Evolutionary conservation across 345 rosid genomes (phyloP).

Genomic region (Acer campestre): DNA sequence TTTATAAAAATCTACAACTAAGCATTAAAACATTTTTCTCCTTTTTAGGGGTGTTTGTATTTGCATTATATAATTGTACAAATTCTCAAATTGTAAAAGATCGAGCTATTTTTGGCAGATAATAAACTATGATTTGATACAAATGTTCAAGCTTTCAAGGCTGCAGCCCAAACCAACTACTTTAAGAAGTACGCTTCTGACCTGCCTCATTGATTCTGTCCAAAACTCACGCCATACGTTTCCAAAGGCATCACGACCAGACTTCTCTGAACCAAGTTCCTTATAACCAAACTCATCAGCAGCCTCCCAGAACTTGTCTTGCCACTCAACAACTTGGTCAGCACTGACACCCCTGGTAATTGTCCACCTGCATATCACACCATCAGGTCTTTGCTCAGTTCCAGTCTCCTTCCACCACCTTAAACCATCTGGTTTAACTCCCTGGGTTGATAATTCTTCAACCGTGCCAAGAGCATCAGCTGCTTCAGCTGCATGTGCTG

Average conservation of each 20-base stretch:
- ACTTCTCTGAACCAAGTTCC: constrained; percentile 97
- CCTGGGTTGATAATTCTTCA: constrained; percentile 44
- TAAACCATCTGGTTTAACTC: constrained; percentile 59
- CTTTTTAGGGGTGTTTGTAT: neutral
- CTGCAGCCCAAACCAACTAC: neutral
- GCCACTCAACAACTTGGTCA: constrained; percentile 83
- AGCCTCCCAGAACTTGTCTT: constrained; percentile 98
- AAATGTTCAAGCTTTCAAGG: neutral
- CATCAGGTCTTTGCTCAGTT: constrained; percentile 70
- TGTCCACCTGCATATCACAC: constrained; percentile 91
- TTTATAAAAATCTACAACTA: neutral
- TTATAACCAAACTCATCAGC: constrained; percentile 83
- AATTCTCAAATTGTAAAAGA: constrained; percentile 2
- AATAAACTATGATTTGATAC: neutral
- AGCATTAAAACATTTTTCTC: neutral
- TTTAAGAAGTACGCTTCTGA: constrained; percentile 27
- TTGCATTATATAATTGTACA: neutral
- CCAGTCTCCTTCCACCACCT: constrained; percentile 97
- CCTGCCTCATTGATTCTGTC: constrained; percentile 94
- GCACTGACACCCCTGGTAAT: constrained; percentile 84
- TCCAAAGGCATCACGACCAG: constrained; percentile 83
- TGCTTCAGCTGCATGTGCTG: constrained; percentile 78
- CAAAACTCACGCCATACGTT: constrained; percentile 90
- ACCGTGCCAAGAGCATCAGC: constrained; percentile 65
- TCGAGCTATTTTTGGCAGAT: neutral